Base-by-base conservation (phyloP, 2,329 filamentous ascomycete genomes). In the Arthrobotrys sinensis region DNA sequence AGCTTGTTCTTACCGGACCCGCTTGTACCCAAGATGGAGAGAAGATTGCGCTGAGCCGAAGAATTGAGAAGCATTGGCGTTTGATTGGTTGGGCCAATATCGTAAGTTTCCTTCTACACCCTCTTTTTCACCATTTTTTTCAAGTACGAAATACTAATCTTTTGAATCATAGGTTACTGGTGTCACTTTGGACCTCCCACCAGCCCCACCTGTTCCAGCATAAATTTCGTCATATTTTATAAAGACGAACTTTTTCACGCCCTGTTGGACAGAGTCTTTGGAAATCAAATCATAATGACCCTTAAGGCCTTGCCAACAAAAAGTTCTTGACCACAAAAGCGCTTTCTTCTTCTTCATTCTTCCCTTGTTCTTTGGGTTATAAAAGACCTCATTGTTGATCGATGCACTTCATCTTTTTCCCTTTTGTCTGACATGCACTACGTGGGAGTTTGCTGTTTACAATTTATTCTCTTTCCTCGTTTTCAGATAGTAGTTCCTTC, bases 1-100 rank as follows among this genome's bases (percentile, higher is more conserved):
- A 97, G 88, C 89, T 99, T 81, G 91, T 93, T 77, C 88, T 99
- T 82, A 98, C 94, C 79, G 95, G 91, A 84, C 94, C 94, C 52
- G 96, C 96, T 75, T 99, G 96, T 88, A 99, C 96, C 63, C 95
- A 97, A 85, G 91, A 97, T 83, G 94, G 94, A 81, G 95, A 99
- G 88, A 98, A 99, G 91, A 94, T 99, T 83, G 96, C 96, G 48
- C 88, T 99, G 83, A 94, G 91, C 85, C 89, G 96, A 86, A 93
- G 96, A 91, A 97, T 98, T 83, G 96, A 99, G 86, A 98, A 98
- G 90, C 95, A 97, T 86, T 98, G 95, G 95, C 93, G 94, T 86
- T 88, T 96, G 84, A 96, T 97, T 83, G 93, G 93, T 82, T 96
- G 93, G 93, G 92, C 92, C 77, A 94, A 92, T 81, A 93, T 93